Evolutionary conservation across 2,329 filamentous ascomycete genomes (phyloP), one percentile per base, ranked within the genome.

Genomic region (Sarocladium strictum): DNA sequence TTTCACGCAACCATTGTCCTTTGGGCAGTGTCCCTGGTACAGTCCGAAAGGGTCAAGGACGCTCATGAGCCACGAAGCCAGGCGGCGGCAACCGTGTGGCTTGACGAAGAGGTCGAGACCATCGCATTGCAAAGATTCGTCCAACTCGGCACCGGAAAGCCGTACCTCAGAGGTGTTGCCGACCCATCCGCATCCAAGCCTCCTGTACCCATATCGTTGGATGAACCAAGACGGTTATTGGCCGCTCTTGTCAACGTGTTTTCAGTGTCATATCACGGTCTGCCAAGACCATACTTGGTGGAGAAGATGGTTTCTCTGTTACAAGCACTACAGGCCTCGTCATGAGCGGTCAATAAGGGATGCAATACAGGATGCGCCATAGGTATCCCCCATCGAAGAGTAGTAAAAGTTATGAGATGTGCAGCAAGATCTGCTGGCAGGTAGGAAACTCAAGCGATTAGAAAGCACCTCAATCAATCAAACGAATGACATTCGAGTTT

Each of bases 1-100:
- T 67, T 66, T 10, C 62, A 64, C 24, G 64, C 66, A 0, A 64
- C 60, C 10, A 53, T 67, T 2, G 61, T 63, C 0, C 63, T 68
- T 3, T 65, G 64, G 63, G 63, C 62, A 0, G 66, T 56, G 3
- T 27, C 24, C 17, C 11, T 54, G n/a, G 15, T 50, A n/a, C 35
- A 35, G 2, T 43, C 29, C 10, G 29, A 43, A 15, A 29, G 19
- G 12, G 19, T 21, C 9, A 23, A 21, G n/a, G 26, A 29, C 15
- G 37, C 6, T 2, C 14, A 12, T 1, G 19, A 14, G 3, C 6
- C 9, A 17, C 15, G 17, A 17, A 21, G n/a, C 3, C 10, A 21
- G 14, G 24, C 32, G 1, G 29, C 10, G 1, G 43, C 12, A 19
- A 12, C 41, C 14, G 53, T 54, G 6, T 38, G 29, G 2, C 21